A percentile compares a stretch with the other conserved stretches of the same genome.
phyloP scores from a whole-genome alignment of 768 basidiomycete genomes.

The Dentipellis fragilis region DNA sequence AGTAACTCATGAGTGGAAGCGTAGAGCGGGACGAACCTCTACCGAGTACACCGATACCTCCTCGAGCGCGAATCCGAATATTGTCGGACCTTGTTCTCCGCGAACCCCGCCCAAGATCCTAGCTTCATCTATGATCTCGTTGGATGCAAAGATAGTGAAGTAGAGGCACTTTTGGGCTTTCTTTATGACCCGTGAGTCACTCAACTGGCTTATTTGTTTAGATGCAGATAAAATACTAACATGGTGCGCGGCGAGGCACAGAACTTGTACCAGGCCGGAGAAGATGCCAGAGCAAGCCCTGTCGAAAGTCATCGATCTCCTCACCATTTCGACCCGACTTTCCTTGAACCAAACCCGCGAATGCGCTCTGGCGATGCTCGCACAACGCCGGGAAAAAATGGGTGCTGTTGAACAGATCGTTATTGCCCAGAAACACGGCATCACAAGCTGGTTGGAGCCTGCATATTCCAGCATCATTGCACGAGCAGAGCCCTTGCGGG shows the following conservation, averaged over 20 bases:
- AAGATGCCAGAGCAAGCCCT: too few species aligned
- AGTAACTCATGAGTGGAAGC: not conserved
- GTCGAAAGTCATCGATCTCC: not conserved
- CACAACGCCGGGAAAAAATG: not conserved
- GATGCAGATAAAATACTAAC: constrained; percentile 2
- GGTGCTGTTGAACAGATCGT: constrained; percentile 13
- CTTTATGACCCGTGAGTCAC: constrained; percentile 14
- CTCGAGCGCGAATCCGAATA: constrained; percentile 12
- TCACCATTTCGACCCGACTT: constrained; percentile 10
- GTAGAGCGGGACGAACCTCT: constrained; percentile 11
- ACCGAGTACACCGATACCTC: constrained; percentile 14
- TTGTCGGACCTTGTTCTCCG: constrained; percentile 13
- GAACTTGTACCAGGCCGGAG: not conserved
- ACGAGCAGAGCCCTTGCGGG: constrained; percentile 2
- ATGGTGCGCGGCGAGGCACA: not conserved
- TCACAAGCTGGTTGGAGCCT: constrained; percentile 14
- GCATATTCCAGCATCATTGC: constrained; percentile 7
- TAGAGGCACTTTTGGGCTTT: constrained; percentile 11
- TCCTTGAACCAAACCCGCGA: constrained; percentile 5
- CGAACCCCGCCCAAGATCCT: not conserved
- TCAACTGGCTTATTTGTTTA: not conserved
- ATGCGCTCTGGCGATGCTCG: constrained; percentile 7
- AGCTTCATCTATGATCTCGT: constrained; percentile 8
- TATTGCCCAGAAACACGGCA: constrained; percentile 12
- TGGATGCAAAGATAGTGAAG: constrained; percentile 4